Conservation (phyloP, 495 filamentous ascomycete genomes). For the Aspergillus nanangensis region DNA sequence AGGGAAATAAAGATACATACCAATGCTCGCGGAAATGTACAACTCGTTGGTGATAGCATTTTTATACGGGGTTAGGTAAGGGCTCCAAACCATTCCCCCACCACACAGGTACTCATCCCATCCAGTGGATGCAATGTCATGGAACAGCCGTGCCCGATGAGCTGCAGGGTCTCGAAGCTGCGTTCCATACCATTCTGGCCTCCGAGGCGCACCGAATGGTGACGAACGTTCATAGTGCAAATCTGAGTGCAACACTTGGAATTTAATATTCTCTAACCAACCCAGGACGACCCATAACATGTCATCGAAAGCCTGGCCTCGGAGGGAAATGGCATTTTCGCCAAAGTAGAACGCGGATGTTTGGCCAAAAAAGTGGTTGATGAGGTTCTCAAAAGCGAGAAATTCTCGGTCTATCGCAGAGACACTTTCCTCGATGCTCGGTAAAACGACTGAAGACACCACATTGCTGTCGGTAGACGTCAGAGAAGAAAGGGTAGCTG, state of each 20-base stretch:
- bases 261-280: conserved; percentile 82
- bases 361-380: conserved; percentile 81
- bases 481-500: conserved; percentile 61
- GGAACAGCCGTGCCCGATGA: conserved; percentile 85
- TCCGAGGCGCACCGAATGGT: conserved; percentile 9
- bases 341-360: conserved; percentile 76
- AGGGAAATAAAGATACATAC: conserved; percentile 89
- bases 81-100: conserved; percentile 94
- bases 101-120: conserved; percentile 82
- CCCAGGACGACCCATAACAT: conserved; percentile 96
- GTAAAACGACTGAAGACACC: conserved; percentile 10
- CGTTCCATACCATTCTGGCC: conserved; percentile 61
- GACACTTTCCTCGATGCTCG: conserved; percentile 21
- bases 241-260: conserved; percentile 65
- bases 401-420: conserved; percentile 24
- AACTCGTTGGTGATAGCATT: conserved; percentile 97
- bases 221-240: conserved; percentile 39
- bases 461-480: conserved; percentile 35
- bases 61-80: conserved; percentile 79
- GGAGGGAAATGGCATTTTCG: conserved; percentile 71
- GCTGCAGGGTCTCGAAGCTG: conserved; percentile 77
- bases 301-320: conserved; percentile 86
- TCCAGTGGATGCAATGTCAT: conserved; percentile 70
- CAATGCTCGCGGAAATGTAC: conserved; percentile 75
- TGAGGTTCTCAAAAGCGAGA: conserved; percentile 60